Evolutionary conservation across 148 eudicot species (phyloP).

Genomic region (Chenopodium quinoa): DNA sequence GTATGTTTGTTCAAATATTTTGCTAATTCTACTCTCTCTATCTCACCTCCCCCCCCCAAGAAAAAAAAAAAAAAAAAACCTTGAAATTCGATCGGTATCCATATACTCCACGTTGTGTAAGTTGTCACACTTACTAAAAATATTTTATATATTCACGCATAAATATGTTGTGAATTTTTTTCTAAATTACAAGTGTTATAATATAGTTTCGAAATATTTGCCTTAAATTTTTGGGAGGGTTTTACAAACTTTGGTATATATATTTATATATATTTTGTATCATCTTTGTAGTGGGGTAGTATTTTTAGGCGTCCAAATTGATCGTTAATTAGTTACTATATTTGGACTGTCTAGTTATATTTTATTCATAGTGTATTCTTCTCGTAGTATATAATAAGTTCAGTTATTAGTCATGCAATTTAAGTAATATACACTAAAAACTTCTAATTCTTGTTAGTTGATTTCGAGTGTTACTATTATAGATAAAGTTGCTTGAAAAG

Average conservation of each 20-base stretch:
- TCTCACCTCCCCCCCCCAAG: too few relatives aligned
- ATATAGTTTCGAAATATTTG: slow-evolving; percentile 16
- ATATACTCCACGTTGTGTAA: slow-evolving; percentile 4
- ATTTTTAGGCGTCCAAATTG: slow-evolving; percentile 29
- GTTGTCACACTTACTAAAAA: not conserved
- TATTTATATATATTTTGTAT: slow-evolving; percentile 13
- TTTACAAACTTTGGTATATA: not conserved
- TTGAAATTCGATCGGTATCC: slow-evolving; percentile 10
- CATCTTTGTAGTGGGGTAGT: slow-evolving; percentile 22
- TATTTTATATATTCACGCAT: not conserved
- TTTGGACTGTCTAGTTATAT: not conserved
- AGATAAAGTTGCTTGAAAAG: not conserved
- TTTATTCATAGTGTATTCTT: not conserved
- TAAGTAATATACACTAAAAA: not conserved
- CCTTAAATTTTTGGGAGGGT: slow-evolving; percentile 9
- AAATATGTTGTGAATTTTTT: slow-evolving; percentile 9
- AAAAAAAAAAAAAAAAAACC: not conserved
- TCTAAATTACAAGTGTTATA: not conserved
- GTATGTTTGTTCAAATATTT: not conserved
- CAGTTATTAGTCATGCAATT: not conserved
- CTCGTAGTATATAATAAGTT: slow-evolving; percentile 8
- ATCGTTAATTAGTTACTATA: slow-evolving; percentile 17
- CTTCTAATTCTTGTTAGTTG: not conserved
- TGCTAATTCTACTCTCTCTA: not conserved
- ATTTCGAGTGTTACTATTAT: not conserved